These are phyloP conservation scores for Aegilops bicornis DNA, from an alignment of 176 grass and related monocot species.

Conservation along the genomic window DNA sequence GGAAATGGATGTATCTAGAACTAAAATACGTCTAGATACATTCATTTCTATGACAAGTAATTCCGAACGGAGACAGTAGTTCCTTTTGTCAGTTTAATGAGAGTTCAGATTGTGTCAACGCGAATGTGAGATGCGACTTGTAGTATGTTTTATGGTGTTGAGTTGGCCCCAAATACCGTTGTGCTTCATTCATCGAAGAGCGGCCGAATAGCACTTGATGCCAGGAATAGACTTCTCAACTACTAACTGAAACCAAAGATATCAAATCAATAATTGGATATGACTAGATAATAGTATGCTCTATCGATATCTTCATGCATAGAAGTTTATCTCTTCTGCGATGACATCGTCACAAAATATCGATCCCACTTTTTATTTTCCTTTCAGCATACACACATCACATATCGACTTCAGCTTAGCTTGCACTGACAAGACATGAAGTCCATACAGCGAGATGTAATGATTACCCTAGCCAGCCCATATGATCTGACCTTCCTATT, in stretches of 20 bases:
- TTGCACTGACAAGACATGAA: conserved; percentile 26
- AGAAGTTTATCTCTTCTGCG: neutral
- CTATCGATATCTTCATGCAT: neutral
- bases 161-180: neutral
- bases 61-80: too few relatives aligned
- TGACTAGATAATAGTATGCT: neutral
- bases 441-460: conserved; percentile 30
- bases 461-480: conserved; percentile 18
- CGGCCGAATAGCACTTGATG: neutral
- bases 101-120: neutral
- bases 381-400: neutral
- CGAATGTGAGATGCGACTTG: neutral
- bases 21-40: too few relatives aligned
- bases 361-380: neutral
- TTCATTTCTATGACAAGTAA: too few relatives aligned
- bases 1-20: too few relatives aligned
- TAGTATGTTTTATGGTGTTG: neutral
- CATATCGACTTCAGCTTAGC: conserved; percentile 32
- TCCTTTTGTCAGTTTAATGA: neutral
- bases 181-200: neutral
- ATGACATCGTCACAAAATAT: neutral
- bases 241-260: neutral
- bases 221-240: conserved; percentile 16
- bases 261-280: neutral
- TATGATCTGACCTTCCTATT: conserved; percentile 9